phyloP scores from a whole-genome alignment of 306 rosid genomes.

The Sphenostylis stenocarpa region DNA sequence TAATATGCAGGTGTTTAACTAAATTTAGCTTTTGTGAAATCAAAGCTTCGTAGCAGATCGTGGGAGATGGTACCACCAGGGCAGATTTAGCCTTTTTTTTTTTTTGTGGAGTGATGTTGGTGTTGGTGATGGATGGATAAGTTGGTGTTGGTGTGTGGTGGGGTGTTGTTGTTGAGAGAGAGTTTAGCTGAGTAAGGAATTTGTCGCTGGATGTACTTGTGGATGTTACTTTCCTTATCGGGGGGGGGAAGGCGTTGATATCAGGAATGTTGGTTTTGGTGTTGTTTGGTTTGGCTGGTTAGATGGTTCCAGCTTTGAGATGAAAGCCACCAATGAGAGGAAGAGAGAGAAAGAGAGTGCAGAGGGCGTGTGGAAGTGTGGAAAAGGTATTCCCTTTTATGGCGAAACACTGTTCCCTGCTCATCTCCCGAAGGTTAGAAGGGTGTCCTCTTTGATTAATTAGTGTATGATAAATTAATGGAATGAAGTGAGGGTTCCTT shows the following conservation, averaged over 20 bases:
- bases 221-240: constrained; percentile 43
- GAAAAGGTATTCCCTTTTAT: constrained; percentile 28
- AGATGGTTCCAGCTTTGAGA: constrained; percentile 4
- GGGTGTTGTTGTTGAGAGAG: background rate
- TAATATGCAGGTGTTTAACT: constrained; percentile 44
- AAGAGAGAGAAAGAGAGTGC: background rate
- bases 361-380: background rate
- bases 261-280: constrained; percentile 19
- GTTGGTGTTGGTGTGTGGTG: background rate
- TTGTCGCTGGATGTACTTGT: constrained; percentile 7
- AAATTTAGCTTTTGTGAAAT: constrained; percentile 41
- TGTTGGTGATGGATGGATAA: background rate
- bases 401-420: constrained; percentile 12
- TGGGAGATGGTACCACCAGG: background rate
- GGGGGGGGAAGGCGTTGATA: constrained; percentile 20
- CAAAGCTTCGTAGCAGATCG: constrained; percentile 38
- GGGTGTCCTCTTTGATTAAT: background rate
- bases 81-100: background rate
- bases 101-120: background rate
- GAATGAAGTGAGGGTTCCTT: background rate
- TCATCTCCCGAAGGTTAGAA: background rate
- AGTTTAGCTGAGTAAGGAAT: background rate
- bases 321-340: constrained; percentile 44
- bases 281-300: constrained; percentile 3
- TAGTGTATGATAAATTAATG: background rate